Evolutionary conservation across 78 protist genomes (phyloP).

Genomic region (Dictyostelium citrinum): DNA sequence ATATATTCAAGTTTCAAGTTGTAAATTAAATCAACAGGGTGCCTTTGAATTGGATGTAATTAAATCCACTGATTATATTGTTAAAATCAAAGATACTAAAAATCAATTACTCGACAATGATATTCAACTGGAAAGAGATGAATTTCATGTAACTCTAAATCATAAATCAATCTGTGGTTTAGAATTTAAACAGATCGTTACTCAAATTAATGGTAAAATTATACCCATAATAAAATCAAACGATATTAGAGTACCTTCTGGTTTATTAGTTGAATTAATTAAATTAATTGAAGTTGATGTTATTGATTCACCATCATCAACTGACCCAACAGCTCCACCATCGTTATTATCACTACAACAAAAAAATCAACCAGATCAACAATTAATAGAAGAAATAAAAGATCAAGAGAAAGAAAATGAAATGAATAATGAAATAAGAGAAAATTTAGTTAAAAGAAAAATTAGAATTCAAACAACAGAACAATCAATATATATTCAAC

Average conservation of each 20-base stretch:
- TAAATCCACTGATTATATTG: background rate
- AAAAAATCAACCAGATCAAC: background rate
- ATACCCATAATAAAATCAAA: background rate
- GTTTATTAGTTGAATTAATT: background rate
- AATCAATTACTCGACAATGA: background rate
- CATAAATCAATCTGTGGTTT: background rate
- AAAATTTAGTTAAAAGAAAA: background rate
- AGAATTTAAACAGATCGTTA: background rate
- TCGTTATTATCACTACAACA: too few species aligned
- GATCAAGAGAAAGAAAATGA: background rate
- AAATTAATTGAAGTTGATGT: background rate
- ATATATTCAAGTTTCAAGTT: background rate
- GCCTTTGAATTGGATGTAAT: background rate
- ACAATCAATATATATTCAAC: background rate
- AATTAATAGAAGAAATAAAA: background rate
- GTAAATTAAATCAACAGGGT: background rate
- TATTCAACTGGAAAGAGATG: background rate
- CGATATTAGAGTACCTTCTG: background rate
- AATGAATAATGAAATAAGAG: background rate
- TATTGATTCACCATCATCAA: background rate
- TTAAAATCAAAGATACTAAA: background rate
- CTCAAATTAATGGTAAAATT: background rate
- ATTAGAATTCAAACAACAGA: background rate
- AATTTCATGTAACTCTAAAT: background rate
- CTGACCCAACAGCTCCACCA: background rate